phyloP scores from a whole-genome alignment of 305 asterid species.

The Coffea humblotiana region DNA sequence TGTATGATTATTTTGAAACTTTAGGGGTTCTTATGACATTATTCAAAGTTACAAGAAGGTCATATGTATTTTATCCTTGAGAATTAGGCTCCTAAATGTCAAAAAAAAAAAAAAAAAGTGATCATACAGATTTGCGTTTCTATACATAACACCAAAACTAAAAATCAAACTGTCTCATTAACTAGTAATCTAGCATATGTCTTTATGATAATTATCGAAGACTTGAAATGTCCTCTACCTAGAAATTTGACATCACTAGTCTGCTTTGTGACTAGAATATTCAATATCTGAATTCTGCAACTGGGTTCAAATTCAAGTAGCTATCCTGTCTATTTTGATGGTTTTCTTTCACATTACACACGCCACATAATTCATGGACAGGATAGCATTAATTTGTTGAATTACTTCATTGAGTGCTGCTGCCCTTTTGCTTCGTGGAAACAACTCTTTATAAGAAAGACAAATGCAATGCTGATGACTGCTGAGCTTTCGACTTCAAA shows the following conservation, averaged over 20 bases:
- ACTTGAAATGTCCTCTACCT: not conserved
- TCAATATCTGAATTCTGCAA: not conserved
- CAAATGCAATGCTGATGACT: too few relatives aligned
- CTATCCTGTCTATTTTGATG: not conserved
- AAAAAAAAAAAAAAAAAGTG: too few relatives aligned
- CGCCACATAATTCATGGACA: too few relatives aligned
- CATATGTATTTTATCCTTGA: too few relatives aligned
- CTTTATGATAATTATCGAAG: not conserved
- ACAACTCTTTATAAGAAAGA: too few relatives aligned
- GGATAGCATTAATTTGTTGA: not conserved
- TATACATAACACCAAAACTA: not conserved
- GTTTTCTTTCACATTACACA: not conserved
- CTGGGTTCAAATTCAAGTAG: not conserved
- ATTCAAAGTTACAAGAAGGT: too few relatives aligned
- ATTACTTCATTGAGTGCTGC: too few relatives aligned
- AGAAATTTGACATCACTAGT: not conserved
- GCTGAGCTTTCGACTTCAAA: too few relatives aligned
- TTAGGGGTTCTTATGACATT: too few relatives aligned
- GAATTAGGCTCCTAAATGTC: not conserved
- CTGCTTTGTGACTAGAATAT: not conserved
- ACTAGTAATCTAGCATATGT: not conserved
- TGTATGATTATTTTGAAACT: too few relatives aligned
- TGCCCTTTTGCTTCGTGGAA: too few relatives aligned
- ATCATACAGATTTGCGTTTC: not conserved
- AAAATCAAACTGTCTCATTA: not conserved